A percentile compares a stretch with the other conserved stretches of the same genome.
Evolutionary conservation across 805 yeast genomes (phyloP).

Genomic region (Kregervanrija delftensis): DNA sequence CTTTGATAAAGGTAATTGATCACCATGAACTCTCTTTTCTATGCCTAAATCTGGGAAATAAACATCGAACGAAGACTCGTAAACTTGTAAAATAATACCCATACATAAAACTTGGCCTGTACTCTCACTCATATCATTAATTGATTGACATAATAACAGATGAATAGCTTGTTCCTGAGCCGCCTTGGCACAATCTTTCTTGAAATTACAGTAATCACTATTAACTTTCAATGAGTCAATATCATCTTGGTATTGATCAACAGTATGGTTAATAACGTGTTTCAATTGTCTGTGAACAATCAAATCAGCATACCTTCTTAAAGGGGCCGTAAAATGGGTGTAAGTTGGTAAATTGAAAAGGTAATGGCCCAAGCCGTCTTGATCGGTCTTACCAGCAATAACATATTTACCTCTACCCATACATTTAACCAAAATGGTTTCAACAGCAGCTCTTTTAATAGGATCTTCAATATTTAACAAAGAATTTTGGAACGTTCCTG

Average conservation of each 20-base stretch:
- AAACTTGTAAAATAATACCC: constrained; percentile 87
- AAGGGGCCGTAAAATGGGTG: constrained; percentile 91
- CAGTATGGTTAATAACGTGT: constrained; percentile 40
- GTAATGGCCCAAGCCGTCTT: constrained; percentile 73
- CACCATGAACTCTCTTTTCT: constrained; percentile 95
- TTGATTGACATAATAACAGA: constrained; percentile 72
- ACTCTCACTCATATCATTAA: constrained; percentile 60
- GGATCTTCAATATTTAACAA: constrained; percentile 58
- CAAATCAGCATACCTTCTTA: constrained; percentile 86
- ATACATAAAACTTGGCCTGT: constrained; percentile 79
- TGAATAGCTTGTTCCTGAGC: constrained; percentile 97
- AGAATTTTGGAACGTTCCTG: constrained; percentile 67
- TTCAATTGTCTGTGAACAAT: constrained; percentile 91
- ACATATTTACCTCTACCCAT: constrained; percentile 82
- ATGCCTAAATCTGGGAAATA: constrained; percentile 89
- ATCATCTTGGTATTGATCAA: constrained; percentile 42
- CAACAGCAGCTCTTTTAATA: constrained; percentile 62
- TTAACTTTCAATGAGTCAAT: constrained; percentile 68
- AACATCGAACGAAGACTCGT: constrained; percentile 94
- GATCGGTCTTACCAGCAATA: constrained; percentile 81
- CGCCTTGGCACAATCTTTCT: constrained; percentile 85
- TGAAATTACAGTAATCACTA: constrained; percentile 91
- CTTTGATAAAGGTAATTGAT: constrained; percentile 84
- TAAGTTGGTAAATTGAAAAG: constrained; percentile 77
- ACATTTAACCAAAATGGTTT: constrained; percentile 72